Base-by-base conservation (phyloP, 106 monocot genomes). In the Dendrobium nobile region DNA sequence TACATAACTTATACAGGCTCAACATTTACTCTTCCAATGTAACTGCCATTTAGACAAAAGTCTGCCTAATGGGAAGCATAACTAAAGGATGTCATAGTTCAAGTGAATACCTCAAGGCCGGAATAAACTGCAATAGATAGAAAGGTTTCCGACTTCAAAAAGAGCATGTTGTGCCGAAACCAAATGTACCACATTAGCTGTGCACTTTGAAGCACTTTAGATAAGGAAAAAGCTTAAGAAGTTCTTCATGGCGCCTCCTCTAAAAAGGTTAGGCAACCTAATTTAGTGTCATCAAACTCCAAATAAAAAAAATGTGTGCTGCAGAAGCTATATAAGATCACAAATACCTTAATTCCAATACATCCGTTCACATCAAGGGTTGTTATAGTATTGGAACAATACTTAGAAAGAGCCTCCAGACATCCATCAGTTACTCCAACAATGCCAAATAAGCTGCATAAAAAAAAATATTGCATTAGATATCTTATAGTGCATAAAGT, bases 301-400 rank as follows among this genome's bases (percentile, higher is more conserved):
- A 64, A n/a, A 76, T n/a, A 76, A 15, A 51, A 59, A 75, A 22
- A 77, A 54, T 9, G 15, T 77, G 24, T 3, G 51, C 17, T 73
- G 54, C 19, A 48, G 67, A 11, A 64, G 16, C 51, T 26, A 43
- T 2, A 41, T 16, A 7, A 24, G 16, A n/a, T 26, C 7, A 83
- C 74, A 3, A 40, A 61, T 42, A 97, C 97, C 97, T 92, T 94
- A 68, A 97, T 92, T 58, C 90, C 94, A 73, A 83, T 83, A 70
- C 97, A 97, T 72, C 97, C 96, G 85, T 97, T 94, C 65, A 97
- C 93, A 86, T 97, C 96, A 41, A 94, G 90, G 16, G 93, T 96
- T 19, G 88, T 89, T 43, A 97, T 90, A 44, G 87, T 89, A 33
- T 65, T 84, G 20, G 92, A 94, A 84, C 94, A 97, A 33, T 51